Conservation (phyloP, 306 rosid species). For the Trifolium repens region DNA sequence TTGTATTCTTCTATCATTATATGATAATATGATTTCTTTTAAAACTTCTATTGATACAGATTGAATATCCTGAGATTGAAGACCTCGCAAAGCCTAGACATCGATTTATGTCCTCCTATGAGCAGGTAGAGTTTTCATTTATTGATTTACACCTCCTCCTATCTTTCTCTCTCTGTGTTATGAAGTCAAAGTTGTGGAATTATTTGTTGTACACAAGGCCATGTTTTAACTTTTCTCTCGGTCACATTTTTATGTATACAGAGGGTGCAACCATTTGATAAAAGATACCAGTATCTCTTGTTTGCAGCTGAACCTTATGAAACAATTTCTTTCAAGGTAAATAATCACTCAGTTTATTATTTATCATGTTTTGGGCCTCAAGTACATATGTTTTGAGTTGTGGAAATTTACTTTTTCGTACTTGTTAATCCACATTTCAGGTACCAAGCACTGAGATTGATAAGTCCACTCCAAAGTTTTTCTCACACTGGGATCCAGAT, state of each 20-base stretch:
- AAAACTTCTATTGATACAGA: conserved; percentile 49
- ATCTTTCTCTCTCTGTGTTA: neutral
- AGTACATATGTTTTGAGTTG: neutral
- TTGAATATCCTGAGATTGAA: conserved; percentile 98
- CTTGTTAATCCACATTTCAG: conserved; percentile 50
- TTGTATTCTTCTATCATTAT: neutral
- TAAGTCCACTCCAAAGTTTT: conserved; percentile 88
- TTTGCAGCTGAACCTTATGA: conserved; percentile 97
- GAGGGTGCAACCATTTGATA: conserved; percentile 86
- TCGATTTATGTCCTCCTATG: conserved; percentile 95
- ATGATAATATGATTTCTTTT: neutral
- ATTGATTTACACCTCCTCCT: neutral
- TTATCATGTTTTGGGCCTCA: neutral
- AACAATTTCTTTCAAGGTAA: conserved; percentile 90
- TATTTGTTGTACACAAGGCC: conserved; percentile 3
- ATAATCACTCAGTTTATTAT: conserved; percentile 2
- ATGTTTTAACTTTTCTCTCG: conserved; percentile 26
- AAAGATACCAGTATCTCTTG: conserved; percentile 81
- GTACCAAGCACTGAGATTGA: conserved; percentile 98
- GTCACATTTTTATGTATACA: conserved; percentile 40
- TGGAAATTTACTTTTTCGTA: neutral
- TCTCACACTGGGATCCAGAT: conserved; percentile 99
- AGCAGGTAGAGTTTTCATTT: conserved; percentile 63
- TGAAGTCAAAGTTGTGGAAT: neutral
- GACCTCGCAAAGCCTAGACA: conserved; percentile 91